phyloP scores from a whole-genome alignment of 164 flowering plant species.

The Warburgia ugandensis region DNA sequence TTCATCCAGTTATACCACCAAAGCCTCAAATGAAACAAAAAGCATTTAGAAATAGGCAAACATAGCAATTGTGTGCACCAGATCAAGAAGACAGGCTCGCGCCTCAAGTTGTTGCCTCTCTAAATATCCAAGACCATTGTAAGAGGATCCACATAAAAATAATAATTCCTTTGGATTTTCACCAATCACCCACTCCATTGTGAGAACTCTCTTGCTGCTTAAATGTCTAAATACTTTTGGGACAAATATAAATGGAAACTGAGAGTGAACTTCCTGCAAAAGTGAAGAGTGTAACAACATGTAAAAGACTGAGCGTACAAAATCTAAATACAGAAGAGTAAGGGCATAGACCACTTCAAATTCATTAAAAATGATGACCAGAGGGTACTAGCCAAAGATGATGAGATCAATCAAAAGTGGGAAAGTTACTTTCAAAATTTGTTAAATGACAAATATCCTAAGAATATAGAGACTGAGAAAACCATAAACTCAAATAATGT shows the following conservation, averaged over 20 bases:
- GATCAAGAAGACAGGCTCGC: slow-evolving; percentile 63
- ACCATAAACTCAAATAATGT: no score
- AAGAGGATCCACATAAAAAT: slow-evolving; percentile 25
- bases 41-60: no score
- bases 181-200: slow-evolving; percentile 98
- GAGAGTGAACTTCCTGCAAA: slow-evolving; percentile 83
- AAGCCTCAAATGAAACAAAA: no score
- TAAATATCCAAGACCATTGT: slow-evolving; percentile 22
- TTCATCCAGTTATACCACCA: no score
- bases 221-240: slow-evolving; percentile 68
- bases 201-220: slow-evolving; percentile 66
- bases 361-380: no score
- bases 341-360: no score
- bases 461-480: no score
- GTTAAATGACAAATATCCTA: no score
- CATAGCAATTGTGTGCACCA: slow-evolving; percentile 32
- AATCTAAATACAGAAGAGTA: no score
- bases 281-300: background rate
- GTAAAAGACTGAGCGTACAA: background rate
- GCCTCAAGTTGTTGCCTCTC: slow-evolving; percentile 54
- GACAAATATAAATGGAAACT: slow-evolving; percentile 55
- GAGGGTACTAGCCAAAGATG: no score
- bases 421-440: no score
- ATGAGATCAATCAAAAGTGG: no score
- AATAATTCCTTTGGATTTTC: slow-evolving; percentile 79